phyloP scores from a whole-genome alignment of 768 basidiomycete genomes.

The Boletellus emodensis region DNA sequence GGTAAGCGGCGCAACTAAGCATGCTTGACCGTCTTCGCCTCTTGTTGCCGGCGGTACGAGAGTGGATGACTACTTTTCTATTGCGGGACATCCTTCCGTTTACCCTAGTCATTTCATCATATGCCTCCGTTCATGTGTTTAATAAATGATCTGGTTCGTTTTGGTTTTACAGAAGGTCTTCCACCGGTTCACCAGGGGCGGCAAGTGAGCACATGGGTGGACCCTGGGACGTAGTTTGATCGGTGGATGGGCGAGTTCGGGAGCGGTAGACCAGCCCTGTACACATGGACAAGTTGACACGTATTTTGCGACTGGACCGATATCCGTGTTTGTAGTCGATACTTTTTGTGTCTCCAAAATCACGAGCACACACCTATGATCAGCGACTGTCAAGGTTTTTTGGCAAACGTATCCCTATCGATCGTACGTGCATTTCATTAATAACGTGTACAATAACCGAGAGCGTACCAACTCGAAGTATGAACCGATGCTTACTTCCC shows the following conservation, averaged over 20 bases:
- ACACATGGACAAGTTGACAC: slow-evolving; percentile 2
- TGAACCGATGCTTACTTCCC: no score
- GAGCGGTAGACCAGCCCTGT: slow-evolving; percentile 2
- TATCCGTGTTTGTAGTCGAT: neutral
- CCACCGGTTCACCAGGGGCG: slow-evolving; percentile 19
- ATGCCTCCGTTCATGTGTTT: slow-evolving; percentile 13
- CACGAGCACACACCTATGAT: no score
- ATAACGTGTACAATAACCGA: no score
- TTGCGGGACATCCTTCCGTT: slow-evolving; percentile 1
- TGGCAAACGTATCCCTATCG: no score
- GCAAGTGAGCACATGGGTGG: slow-evolving; percentile 17
- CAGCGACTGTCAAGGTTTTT: no score
- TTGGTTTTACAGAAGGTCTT: slow-evolving; percentile 27
- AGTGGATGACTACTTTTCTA: neutral
- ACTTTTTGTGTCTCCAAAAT: no score
- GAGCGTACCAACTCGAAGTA: no score
- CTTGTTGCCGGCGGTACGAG: neutral
- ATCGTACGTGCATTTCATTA: no score
- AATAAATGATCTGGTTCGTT: slow-evolving; percentile 18
- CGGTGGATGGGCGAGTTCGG: neutral
- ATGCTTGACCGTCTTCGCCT: slow-evolving; percentile 11
- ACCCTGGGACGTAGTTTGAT: neutral
- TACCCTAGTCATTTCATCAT: slow-evolving; percentile 3
- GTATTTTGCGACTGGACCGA: neutral
- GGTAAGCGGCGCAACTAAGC: slow-evolving; percentile 21